Base-by-base conservation (phyloP, 345 rosid species). In the Balakata baccata region DNA sequence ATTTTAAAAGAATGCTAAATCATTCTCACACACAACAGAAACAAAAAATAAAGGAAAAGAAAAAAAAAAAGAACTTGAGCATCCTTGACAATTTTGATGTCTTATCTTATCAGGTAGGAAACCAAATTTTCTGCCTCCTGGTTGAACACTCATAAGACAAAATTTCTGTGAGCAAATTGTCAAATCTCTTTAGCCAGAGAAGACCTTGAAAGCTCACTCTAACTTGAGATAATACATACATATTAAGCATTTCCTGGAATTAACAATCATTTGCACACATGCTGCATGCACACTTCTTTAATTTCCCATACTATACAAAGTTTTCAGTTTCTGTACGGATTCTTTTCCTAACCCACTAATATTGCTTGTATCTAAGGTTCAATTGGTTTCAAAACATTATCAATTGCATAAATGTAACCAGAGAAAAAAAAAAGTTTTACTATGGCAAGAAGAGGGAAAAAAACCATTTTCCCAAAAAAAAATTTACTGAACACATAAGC, bases 401-500 rank as follows among this genome's bases (percentile, higher is more conserved):
- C 12, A 17, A 12, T 39, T 39, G 50, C 25, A 39, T 20, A 41
- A 56, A 64, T 4, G 11, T 41, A 16, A 41, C 11, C n/a, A 34
- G 13, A 13, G n/a, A 60, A 51, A 13, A 51, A 39, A n/a, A 11
- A 7, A 6, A 22, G 45, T 43, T 43, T 47, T 20, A 16, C 6
- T 38, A 38, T 22, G 38, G 18, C 3, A 61, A 18, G 47, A 37
- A 63, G n/a, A 13, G 8, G 39, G 49, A 13, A 10, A 41, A 45
- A 62, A 29, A 43, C 34, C 29, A 61, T 71, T 23, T 59, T 16
- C 20, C 34, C 34, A 53, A 5, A 22, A 38, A 22, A 11, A 43
- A 49, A 13, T 47, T 69, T 23, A 56, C 18, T 58, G 81, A 46
- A 75, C 11, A 39, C 11, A 61, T 25, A 43, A 64, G 54, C 70